These are phyloP conservation scores for Colletotrichum abscissum DNA, from an alignment of 2,329 filamentous ascomycete genomes.

Conservation along the genomic window DNA sequence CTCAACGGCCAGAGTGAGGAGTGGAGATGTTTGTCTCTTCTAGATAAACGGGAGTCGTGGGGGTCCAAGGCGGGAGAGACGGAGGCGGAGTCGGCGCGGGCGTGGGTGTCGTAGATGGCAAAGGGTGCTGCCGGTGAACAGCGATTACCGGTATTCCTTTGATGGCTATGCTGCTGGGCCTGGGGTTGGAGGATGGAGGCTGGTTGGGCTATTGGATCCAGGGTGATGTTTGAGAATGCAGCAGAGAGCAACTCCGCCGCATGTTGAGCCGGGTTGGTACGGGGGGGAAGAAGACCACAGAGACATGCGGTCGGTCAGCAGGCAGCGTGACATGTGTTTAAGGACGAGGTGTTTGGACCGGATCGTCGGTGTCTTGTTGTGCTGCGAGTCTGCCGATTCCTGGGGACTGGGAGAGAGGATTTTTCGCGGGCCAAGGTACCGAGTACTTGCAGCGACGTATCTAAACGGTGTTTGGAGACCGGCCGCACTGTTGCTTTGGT, in stretches of 20 bases:
- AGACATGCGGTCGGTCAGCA: slow-evolving; percentile 37
- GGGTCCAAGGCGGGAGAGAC: slow-evolving; percentile 35
- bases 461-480: background rate
- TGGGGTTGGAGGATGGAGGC: slow-evolving; percentile 49
- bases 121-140: slow-evolving; percentile 21
- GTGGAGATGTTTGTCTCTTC: slow-evolving; percentile 64
- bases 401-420: slow-evolving; percentile 18
- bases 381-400: slow-evolving; percentile 31
- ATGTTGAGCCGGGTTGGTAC: slow-evolving; percentile 53
- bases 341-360: slow-evolving; percentile 31
- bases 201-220: slow-evolving; percentile 65
- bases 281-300: slow-evolving; percentile 33
- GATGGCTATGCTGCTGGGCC: slow-evolving; percentile 39
- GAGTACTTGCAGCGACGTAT: slow-evolving; percentile 8
- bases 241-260: slow-evolving; percentile 69
- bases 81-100: slow-evolving; percentile 36
- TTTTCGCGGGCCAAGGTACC: slow-evolving; percentile 31
- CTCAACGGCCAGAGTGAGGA: slow-evolving; percentile 59
- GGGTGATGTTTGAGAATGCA: slow-evolving; percentile 62
- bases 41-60: slow-evolving; percentile 49
- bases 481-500: slow-evolving; percentile 9
- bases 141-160: slow-evolving; percentile 33
- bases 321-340: slow-evolving; percentile 33
- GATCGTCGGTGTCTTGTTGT: slow-evolving; percentile 37
- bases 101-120: slow-evolving; percentile 38